These are phyloP conservation scores for Boletus vinaceobasis DNA, from an alignment of 768 basidiomycete genomes.

Conservation along the genomic window DNA sequence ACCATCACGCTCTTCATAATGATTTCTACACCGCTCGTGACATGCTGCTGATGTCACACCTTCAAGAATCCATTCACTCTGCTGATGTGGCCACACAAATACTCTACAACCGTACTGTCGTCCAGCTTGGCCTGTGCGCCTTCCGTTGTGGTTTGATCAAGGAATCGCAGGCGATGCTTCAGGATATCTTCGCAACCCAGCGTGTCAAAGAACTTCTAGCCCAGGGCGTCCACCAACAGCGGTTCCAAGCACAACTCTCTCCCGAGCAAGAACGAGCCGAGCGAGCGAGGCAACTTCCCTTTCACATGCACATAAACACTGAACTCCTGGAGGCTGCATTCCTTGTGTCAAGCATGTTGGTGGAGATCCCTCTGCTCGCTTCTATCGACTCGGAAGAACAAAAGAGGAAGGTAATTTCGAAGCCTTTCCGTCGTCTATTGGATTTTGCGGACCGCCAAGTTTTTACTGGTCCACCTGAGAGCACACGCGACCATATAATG, in stretches of 20 bases:
- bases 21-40: constrained; percentile 96
- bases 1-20: constrained; percentile 94
- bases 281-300: constrained; percentile 91
- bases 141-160: constrained; percentile 94
- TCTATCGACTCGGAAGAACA: constrained; percentile 93
- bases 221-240: constrained; percentile 91
- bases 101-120: constrained; percentile 94
- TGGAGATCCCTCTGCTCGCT: constrained; percentile 93
- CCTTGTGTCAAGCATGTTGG: constrained; percentile 96
- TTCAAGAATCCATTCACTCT: constrained; percentile 94
- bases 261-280: constrained; percentile 98
- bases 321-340: constrained; percentile 97
- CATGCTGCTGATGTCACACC: constrained; percentile 97
- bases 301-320: constrained; percentile 99
- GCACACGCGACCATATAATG: constrained; percentile 98
- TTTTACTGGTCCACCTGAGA: constrained; percentile 98
- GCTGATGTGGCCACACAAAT: constrained; percentile 98
- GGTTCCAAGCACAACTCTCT: constrained; percentile 73
- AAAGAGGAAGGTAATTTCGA: constrained; percentile 91
- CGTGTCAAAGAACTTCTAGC: constrained; percentile 96
- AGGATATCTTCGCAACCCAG: constrained; percentile 95
- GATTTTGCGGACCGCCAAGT: constrained; percentile 98
- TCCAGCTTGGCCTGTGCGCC: constrained; percentile 94
- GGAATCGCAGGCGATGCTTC: constrained; percentile 88
- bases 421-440: constrained; percentile 90